phyloP scores from a whole-genome alignment of 139 green algal species.

The Chlorella sp. region DNA sequence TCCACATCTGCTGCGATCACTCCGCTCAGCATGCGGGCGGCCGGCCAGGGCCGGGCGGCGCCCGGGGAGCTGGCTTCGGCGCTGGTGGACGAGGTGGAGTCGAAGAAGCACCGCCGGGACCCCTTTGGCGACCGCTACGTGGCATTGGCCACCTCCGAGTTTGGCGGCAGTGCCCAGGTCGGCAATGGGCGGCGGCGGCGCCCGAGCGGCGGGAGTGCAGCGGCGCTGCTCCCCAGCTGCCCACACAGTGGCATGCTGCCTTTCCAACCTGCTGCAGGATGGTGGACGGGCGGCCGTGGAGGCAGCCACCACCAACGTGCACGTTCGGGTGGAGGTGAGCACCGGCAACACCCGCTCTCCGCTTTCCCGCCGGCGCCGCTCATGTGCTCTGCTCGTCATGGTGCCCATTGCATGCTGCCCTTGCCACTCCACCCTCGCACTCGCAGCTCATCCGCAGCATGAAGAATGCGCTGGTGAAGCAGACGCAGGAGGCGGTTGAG shows the following conservation, averaged over 20 bases:
- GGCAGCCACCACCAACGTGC: conserved; percentile 3
- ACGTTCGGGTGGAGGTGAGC: conserved; percentile 11
- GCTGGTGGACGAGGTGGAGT: conserved; percentile 10
- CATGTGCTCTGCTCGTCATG: background rate
- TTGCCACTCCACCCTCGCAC: background rate
- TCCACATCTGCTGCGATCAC: too few species aligned
- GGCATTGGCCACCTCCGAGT: background rate
- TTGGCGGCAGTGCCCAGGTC: background rate
- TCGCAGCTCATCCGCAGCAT: conserved; percentile 29
- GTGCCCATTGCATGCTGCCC: background rate
- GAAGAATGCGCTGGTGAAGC: conserved; percentile 26
- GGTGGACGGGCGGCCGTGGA: background rate
- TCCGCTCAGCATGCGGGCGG: too few species aligned
- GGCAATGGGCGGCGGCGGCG: too few species aligned
- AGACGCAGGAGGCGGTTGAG: conserved; percentile 21
- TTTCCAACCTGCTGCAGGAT: background rate
- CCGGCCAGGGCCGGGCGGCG: too few species aligned
- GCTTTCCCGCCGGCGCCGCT: background rate
- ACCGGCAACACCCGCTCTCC: background rate
- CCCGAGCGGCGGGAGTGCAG: too few species aligned
- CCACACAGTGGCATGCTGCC: background rate
- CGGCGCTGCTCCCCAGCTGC: background rate
- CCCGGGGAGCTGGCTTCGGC: background rate
- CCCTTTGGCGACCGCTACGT: conserved; percentile 7
- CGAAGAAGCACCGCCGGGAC: conserved; percentile 17